Base-by-base conservation (phyloP, 371 early-diverging fungal species). In the Nematocida sp. region DNA sequence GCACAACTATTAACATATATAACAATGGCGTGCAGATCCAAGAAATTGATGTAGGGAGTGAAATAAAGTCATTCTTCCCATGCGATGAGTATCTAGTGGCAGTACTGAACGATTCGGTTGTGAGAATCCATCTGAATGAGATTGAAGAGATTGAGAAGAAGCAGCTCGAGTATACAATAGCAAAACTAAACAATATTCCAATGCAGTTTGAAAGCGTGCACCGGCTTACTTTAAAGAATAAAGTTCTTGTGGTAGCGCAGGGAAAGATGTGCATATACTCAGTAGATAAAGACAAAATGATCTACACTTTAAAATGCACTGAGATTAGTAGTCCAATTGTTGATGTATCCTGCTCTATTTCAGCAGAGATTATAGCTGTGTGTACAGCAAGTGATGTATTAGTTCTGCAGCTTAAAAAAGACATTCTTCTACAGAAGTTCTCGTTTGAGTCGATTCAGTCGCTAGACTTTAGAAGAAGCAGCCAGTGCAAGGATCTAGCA, bases 391-490 rank as follows among this genome's bases (percentile, higher is more conserved):
- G n/a, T 3, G 71, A 58, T 1, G 80, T 78, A 6, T 9, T 70
- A 1, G 39, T 78, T 9, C 13, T 78, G 20, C 39, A 78, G 44
- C 50, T 78, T 9, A 78, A 78, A 44, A 78, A 78, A 56, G 80
- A 78, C 44, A 46, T 40, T 13, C 25, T 78, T 27, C 69, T 69
- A 9, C 80, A 78, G 80, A 58, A 46, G 42, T 39, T 78, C 23
- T 23, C 69, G 5, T 20, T 78, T 25, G 61, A 20, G 15, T 15
- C 40, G 9, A 42, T 46, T 6, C 52, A 55, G 23, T 78, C 80
- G 27, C 15, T 78, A 20, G 80, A 69, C 80, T 78, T 78, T 60
- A 57, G 71, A 50, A 78, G 62, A 70, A 56, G 46, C 46, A 13
- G 7, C 18, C 44, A 52, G 15, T 7, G 20, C 70, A 78, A 71